A percentile compares a stretch with the other conserved stretches of the same genome.
These are phyloP conservation scores for Ceratobasidium sp. DNA, from an alignment of 1,284 basidiomycete genomes.

Conservation along the genomic window DNA sequence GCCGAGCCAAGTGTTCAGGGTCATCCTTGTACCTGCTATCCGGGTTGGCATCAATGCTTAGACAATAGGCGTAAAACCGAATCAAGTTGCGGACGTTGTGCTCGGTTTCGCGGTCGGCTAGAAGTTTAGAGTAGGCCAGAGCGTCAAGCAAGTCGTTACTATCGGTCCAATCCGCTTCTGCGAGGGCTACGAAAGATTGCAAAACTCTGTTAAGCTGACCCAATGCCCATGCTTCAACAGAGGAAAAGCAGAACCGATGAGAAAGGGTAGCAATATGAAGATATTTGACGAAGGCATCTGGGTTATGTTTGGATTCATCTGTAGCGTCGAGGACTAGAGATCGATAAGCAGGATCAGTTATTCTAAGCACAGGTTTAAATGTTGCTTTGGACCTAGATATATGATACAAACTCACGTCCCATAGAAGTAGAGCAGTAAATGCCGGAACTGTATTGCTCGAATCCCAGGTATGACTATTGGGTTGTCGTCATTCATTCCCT, in stretches of 20 bases:
- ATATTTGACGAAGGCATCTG: background rate
- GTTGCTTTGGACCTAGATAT: background rate
- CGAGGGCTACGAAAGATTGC: background rate
- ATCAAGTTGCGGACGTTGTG: background rate
- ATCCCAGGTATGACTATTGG: background rate
- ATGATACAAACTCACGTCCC: background rate
- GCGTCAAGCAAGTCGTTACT: background rate
- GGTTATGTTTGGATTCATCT: background rate
- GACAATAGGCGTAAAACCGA: background rate
- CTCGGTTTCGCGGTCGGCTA: background rate
- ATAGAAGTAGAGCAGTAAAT: background rate
- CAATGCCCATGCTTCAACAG: background rate
- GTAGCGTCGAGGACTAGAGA: background rate
- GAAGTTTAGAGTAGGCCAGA: background rate
- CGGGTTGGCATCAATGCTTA: background rate
- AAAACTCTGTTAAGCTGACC: background rate
- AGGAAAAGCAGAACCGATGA: background rate
- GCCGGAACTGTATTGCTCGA: background rate
- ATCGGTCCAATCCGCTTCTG: background rate
- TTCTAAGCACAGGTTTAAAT: background rate
- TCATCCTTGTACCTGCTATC: background rate
- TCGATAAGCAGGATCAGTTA: background rate
- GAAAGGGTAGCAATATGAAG: constrained; percentile 3
- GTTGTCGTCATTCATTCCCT: background rate
- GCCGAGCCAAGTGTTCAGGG: background rate